phyloP scores from a whole-genome alignment of 257 asterid species.

The Solanum virginianum region DNA sequence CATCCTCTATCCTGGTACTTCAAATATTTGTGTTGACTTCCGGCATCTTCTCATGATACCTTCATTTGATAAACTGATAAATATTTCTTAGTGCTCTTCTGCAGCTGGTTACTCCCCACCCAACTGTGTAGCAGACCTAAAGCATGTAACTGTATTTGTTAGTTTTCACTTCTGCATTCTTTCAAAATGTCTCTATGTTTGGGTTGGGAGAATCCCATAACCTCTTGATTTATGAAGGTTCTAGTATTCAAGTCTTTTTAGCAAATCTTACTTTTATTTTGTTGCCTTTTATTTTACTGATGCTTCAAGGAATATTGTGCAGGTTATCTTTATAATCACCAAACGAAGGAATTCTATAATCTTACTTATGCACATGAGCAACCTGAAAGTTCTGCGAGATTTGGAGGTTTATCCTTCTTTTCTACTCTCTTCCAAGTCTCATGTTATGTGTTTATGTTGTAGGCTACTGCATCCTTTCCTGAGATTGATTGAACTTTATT shows the following conservation, averaged over 20 bases:
- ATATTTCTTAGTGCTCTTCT: neutral
- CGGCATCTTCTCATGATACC: neutral
- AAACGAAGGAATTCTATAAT: slow-evolving; percentile 90
- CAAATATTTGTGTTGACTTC: neutral
- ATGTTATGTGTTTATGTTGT: neutral
- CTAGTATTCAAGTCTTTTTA: neutral
- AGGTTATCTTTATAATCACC: slow-evolving; percentile 95
- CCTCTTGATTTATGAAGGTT: neutral
- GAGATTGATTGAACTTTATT: neutral
- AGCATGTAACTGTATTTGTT: neutral
- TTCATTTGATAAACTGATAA: neutral
- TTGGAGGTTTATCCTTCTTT: slow-evolving; percentile 62
- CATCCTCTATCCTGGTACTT: neutral
- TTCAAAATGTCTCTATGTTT: neutral
- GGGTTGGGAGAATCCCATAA: neutral
- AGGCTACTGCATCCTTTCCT: neutral
- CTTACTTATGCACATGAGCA: slow-evolving; percentile 94
- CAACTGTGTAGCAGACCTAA: neutral
- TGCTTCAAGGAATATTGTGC: slow-evolving; percentile 14
- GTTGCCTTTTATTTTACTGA: neutral
- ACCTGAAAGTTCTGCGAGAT: slow-evolving; percentile 79
- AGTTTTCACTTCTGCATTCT: neutral
- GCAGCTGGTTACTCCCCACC: neutral
- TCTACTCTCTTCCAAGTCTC: neutral
- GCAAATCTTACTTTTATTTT: neutral